Percentiles rank a stretch among this genome's conserved stretches.
phyloP scores from a whole-genome alignment of 345 rosid genomes.

The Jatropha curcas region DNA sequence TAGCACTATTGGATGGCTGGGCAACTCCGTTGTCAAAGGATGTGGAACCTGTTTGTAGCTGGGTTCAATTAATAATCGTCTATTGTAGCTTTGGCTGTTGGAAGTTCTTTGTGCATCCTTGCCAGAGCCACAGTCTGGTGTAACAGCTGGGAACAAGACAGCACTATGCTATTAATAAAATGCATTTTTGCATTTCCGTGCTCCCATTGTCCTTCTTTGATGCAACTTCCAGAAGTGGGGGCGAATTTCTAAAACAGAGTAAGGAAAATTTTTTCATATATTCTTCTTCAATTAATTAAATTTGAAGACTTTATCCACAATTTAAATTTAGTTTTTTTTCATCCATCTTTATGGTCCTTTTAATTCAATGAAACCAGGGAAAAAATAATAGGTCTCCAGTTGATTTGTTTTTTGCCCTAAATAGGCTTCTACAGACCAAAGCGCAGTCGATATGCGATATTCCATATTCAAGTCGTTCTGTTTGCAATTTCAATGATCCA shows the following conservation, averaged over 20 bases:
- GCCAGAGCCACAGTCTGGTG: constrained; percentile 38
- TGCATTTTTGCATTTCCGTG: constrained; percentile 64
- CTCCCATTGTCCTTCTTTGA: constrained; percentile 86
- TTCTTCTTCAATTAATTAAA: background rate
- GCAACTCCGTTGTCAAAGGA: constrained; percentile 64
- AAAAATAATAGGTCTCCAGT: background rate
- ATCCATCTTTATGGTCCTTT: too few relatives aligned
- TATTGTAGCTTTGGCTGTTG: constrained; percentile 54
- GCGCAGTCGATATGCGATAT: constrained; percentile 51
- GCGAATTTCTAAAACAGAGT: constrained; percentile 67
- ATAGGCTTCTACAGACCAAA: constrained; percentile 78
- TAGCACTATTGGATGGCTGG: constrained; percentile 93
- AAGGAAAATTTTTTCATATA: constrained; percentile 9
- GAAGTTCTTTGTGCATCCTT: constrained; percentile 64
- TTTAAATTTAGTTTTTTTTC: too few relatives aligned
- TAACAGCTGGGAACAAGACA: constrained; percentile 51
- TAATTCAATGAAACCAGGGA: background rate
- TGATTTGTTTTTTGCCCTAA: constrained; percentile 1
- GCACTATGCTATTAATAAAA: constrained; percentile 65
- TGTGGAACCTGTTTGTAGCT: constrained; percentile 51
- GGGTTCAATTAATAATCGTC: constrained; percentile 48
- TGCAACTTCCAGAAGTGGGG: constrained; percentile 67
- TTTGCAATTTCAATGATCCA: constrained; percentile 52
- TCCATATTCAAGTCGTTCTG: constrained; percentile 36
- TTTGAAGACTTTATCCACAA: too few relatives aligned